Evolutionary conservation across 768 basidiomycete species (phyloP).

Genomic region (Ramaria sp.): DNA sequence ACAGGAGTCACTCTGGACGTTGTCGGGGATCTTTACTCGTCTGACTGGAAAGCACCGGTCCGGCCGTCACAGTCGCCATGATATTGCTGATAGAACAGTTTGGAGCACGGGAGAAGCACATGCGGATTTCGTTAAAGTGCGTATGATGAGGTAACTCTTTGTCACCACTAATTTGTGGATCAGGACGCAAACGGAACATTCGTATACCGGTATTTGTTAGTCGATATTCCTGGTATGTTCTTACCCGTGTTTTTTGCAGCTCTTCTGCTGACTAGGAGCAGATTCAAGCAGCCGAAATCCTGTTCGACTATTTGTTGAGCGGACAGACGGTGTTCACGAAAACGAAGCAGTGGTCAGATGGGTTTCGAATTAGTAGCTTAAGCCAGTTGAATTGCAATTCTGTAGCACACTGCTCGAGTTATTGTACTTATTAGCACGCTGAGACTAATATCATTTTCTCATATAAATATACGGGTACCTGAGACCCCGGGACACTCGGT

Average conservation of each 20-base stretch:
- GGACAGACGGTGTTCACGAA: conserved; percentile 52
- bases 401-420: background rate
- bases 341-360: conserved; percentile 64
- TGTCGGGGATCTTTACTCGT: conserved; percentile 61
- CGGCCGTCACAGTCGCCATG: conserved; percentile 18
- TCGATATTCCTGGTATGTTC: conserved; percentile 64
- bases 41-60: conserved; percentile 31
- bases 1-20: conserved; percentile 25
- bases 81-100: conserved; percentile 27
- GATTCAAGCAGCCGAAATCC: conserved; percentile 53
- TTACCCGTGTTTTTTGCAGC: conserved; percentile 19
- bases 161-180: background rate
- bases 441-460: too few species aligned
- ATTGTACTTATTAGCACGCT: too few species aligned
- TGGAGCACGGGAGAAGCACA: conserved; percentile 76
- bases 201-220: conserved; percentile 63
- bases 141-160: background rate
- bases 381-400: background rate
- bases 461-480: too few species aligned
- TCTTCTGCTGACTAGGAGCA: conserved; percentile 20
- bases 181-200: conserved; percentile 73
- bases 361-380: conserved; percentile 13
- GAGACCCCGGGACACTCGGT: too few species aligned
- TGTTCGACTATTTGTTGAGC: conserved; percentile 60
- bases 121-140: conserved; percentile 62